Percentiles rank a stretch among this genome's conserved stretches.
phyloP scores from a whole-genome alignment of 345 rosid genomes.

The Ricinus communis region DNA sequence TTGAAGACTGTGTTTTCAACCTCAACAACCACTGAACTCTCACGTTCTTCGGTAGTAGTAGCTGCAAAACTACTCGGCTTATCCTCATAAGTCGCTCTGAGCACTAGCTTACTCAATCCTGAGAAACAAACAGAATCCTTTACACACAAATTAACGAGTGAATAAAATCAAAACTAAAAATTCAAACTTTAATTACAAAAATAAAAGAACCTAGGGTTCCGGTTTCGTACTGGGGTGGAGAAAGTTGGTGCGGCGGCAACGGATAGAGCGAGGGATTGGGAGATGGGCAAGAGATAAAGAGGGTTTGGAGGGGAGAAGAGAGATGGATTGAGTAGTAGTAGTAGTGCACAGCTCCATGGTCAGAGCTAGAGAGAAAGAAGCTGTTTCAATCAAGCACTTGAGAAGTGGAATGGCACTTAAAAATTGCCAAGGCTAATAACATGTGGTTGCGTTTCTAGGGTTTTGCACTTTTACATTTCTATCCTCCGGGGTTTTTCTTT shows the following conservation, averaged over 20 bases:
- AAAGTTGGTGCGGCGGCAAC: neutral
- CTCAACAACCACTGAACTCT: slow-evolving; percentile 27
- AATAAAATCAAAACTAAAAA: neutral
- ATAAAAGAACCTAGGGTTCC: slow-evolving; percentile 28
- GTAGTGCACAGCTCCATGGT: slow-evolving; percentile 50
- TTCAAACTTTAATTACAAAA: neutral
- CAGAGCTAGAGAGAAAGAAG: neutral
- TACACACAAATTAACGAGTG: too few relatives aligned
- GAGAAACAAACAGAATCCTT: neutral
- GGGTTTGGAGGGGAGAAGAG: slow-evolving; percentile 19
- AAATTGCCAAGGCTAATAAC: too few relatives aligned
- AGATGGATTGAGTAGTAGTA: slow-evolving; percentile 11
- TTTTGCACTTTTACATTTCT: neutral
- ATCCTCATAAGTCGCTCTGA: slow-evolving; percentile 58
- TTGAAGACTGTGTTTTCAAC: slow-evolving; percentile 30
- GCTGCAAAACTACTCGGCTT: slow-evolving; percentile 26
- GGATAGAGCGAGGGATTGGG: slow-evolving; percentile 13
- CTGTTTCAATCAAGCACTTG: neutral
- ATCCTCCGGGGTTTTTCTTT: neutral
- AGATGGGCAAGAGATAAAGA: slow-evolving; percentile 24
- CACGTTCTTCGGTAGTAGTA: slow-evolving; percentile 32
- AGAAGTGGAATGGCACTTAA: too few relatives aligned
- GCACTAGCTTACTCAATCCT: slow-evolving; percentile 36
- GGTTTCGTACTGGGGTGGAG: slow-evolving; percentile 38
- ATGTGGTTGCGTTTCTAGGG: neutral